phyloP scores from a whole-genome alignment of 805 yeast species.

The Lachancea mirantina region DNA sequence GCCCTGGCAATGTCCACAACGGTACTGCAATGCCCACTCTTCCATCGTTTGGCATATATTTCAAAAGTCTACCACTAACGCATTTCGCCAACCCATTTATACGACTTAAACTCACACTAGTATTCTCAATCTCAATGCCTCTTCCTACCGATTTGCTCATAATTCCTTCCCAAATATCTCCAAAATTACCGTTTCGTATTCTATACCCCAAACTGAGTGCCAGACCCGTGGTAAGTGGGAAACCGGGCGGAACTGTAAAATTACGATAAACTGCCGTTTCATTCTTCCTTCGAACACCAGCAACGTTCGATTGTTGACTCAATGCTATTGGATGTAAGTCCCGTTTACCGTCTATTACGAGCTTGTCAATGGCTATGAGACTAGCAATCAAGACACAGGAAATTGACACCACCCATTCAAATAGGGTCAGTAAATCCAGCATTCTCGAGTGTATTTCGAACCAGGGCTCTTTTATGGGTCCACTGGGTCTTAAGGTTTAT shows the following conservation, averaged over 20 bases:
- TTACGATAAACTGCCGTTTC: slow-evolving; percentile 78
- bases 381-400: slow-evolving; percentile 10
- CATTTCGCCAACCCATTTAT: slow-evolving; percentile 23
- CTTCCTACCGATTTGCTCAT: slow-evolving; percentile 23
- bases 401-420: too few relatives aligned
- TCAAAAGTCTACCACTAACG: slow-evolving; percentile 11
- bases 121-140: slow-evolving; percentile 21
- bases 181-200: slow-evolving; percentile 65
- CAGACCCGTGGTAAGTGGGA: slow-evolving; percentile 62
- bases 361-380: slow-evolving; percentile 13
- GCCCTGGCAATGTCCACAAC: slow-evolving; percentile 30
- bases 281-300: slow-evolving; percentile 52
- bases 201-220: slow-evolving; percentile 57
- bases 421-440: too few relatives aligned
- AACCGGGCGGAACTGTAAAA: slow-evolving; percentile 63
- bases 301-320: slow-evolving; percentile 56
- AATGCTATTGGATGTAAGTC: slow-evolving; percentile 56
- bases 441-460: too few relatives aligned
- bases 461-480: too few relatives aligned
- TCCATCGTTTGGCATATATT: slow-evolving; percentile 7
- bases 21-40: slow-evolving; percentile 27
- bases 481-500: too few relatives aligned
- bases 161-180: slow-evolving; percentile 64
- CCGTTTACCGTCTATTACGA: slow-evolving; percentile 29
- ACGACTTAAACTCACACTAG: slow-evolving; percentile 8